Base-by-base conservation (phyloP, 371 early-diverging fungal genomes). In the Polyrhizophydium stewartii region DNA sequence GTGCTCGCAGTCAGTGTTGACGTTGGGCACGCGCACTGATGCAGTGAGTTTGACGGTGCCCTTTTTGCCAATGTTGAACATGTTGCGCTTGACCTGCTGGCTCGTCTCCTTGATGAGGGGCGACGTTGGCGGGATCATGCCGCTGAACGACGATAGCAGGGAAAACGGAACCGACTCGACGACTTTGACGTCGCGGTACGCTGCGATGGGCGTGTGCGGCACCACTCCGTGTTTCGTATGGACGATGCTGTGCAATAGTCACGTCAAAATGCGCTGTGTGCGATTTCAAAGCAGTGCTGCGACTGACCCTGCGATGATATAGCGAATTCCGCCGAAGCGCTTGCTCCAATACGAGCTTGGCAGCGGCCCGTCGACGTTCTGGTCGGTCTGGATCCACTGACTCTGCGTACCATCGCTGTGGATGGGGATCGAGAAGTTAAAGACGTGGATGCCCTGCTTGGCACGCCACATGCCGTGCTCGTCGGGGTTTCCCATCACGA, bases 401-500 rank as follows among this genome's bases (percentile, higher is more conserved):
- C 21, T 53, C n/a, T 58, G 28, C 55, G 38, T 51, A 38, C 16
- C 30, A 30, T 27, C 41, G 35, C 6, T 2, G 52, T 55, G 27
- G 30, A 63, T 47, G 33, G 60, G 30, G 12, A 70, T 33, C 49
- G 46, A 60, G 64, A 75, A 53, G 33, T 33, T 37, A 62, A 64
- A 51, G 55, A 22, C 25, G 30, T 63, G 51, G 28, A 46, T 27
- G 9, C 74, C 70, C 40, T 64, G 61, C 25, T 51, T 49, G 1
- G 75, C 74, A 27, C 35, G 27, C 71, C 69, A 70, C 74, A 74
- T 75, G 59, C 71, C 69, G 57, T 78, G 68, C 58, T 74, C 75
- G 55, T 78, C 79, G 21, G 74, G 70, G 6, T 59, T 58, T 9
- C 79, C 73, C 0, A 72, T 58, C 13, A 61, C 25, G 38, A 78